phyloP scores from a whole-genome alignment of 345 rosid species.

The Microthlaspi erraticum region DNA sequence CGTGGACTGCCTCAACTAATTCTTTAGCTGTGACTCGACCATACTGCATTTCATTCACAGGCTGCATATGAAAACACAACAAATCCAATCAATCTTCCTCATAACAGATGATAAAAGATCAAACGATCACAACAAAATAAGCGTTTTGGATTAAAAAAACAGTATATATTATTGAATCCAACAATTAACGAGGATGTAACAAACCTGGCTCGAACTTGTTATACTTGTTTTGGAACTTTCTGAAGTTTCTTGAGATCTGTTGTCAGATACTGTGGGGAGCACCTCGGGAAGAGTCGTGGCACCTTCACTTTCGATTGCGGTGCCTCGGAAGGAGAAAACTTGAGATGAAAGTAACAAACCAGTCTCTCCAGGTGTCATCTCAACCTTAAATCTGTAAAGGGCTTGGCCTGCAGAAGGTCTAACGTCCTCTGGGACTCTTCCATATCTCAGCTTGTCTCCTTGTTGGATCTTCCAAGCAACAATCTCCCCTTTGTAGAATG shows the following conservation, averaged over 20 bases:
- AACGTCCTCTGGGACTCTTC: conserved; percentile 91
- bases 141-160: background rate
- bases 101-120: background rate
- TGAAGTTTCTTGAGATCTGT: conserved; percentile 43
- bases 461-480: conserved; percentile 82
- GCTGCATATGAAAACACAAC: conserved; percentile 49
- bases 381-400: conserved; percentile 84
- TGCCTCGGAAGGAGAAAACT: conserved; percentile 87
- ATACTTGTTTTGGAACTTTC: conserved; percentile 60
- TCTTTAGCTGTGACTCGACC: conserved; percentile 87
- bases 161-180: background rate
- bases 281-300: conserved; percentile 48
- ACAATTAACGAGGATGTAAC: conserved; percentile 20
- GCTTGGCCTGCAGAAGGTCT: conserved; percentile 93
- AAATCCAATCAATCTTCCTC: conserved; percentile 24
- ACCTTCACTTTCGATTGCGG: conserved; percentile 56
- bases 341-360: conserved; percentile 84
- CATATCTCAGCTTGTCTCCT: conserved; percentile 89
- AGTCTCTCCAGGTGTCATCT: conserved; percentile 64
- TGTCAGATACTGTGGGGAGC: conserved; percentile 40
- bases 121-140: background rate
- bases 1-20: conserved; percentile 86
- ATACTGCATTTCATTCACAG: conserved; percentile 57
- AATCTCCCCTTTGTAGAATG: conserved; percentile 90
- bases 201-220: conserved; percentile 68